Conservation (phyloP, 306 rosid species). For the Vachellia pachyceras region DNA sequence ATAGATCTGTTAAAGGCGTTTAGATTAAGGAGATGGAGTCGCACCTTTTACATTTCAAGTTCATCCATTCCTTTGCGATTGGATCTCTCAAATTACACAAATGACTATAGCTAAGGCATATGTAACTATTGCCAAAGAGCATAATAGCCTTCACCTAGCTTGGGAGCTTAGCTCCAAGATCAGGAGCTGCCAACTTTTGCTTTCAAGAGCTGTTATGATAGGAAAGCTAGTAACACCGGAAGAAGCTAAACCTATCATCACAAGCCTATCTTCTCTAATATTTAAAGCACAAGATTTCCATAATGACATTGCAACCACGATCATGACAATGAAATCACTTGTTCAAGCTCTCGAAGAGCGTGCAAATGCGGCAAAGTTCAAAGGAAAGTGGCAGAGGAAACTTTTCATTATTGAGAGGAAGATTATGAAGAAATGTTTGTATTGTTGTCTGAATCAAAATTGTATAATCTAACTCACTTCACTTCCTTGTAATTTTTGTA, state of each 20-base stretch:
- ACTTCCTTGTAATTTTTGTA: too few species aligned
- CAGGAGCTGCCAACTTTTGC: slow-evolving; percentile 92
- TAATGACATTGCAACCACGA: slow-evolving; percentile 95
- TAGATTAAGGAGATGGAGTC: too few species aligned
- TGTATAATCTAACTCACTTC: too few species aligned
- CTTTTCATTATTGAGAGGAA: too few species aligned
- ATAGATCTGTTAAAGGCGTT: too few species aligned
- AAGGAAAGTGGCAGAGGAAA: too few species aligned
- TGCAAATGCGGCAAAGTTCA: slow-evolving; percentile 90
- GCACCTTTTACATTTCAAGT: too few species aligned
- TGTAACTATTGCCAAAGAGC: slow-evolving; percentile 97
- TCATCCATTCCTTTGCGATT: too few species aligned
- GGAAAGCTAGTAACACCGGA: slow-evolving; percentile 82
- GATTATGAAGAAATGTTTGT: too few species aligned
- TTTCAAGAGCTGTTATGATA: slow-evolving; percentile 86
- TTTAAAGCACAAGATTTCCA: slow-evolving; percentile 91
- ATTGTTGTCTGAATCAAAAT: too few species aligned
- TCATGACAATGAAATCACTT: slow-evolving; percentile 96
- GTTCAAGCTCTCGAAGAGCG: slow-evolving; percentile 99
- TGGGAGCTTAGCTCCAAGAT: slow-evolving; percentile 93
- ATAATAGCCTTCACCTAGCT: slow-evolving; percentile 95
- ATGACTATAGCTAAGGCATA: slow-evolving; percentile 95
- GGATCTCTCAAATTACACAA: too few species aligned
- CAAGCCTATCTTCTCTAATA: slow-evolving; percentile 80
- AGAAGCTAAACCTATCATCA: slow-evolving; percentile 91